These are phyloP conservation scores for Lactifluus piperatus DNA, from an alignment of 768 basidiomycete genomes.

Conservation along the genomic window DNA sequence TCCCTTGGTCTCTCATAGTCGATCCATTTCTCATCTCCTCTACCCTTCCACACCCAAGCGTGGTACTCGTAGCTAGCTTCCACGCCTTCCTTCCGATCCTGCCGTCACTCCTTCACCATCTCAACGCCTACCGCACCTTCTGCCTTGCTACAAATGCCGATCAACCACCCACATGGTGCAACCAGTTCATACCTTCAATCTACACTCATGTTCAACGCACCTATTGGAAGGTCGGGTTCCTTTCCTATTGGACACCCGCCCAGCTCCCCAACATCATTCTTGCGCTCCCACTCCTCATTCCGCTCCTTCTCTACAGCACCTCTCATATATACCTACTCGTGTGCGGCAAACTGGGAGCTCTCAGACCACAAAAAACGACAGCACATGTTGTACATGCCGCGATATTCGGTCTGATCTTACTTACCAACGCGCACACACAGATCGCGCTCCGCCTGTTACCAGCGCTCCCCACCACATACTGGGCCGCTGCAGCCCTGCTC, in stretches of 20 bases:
- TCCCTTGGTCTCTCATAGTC: slow-evolving; percentile 63
- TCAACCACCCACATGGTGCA: slow-evolving; percentile 53
- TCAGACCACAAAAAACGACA: background rate
- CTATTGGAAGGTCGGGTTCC: slow-evolving; percentile 82
- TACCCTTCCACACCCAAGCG: slow-evolving; percentile 29
- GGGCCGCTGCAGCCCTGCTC: slow-evolving; percentile 72
- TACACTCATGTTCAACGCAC: slow-evolving; percentile 74
- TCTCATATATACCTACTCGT: background rate
- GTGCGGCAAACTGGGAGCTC: background rate
- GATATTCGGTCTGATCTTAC: slow-evolving; percentile 21
- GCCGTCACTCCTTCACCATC: slow-evolving; percentile 71
- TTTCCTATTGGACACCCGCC: slow-evolving; percentile 75
- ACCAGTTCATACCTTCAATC: slow-evolving; percentile 47
- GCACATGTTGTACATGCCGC: slow-evolving; percentile 4
- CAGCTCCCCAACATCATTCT: slow-evolving; percentile 89
- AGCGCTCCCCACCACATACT: slow-evolving; percentile 73
- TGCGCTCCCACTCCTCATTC: slow-evolving; percentile 56
- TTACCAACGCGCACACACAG: slow-evolving; percentile 28
- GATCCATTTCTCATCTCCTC: slow-evolving; percentile 36
- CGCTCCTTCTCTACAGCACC: slow-evolving; percentile 36
- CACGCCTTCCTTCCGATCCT: slow-evolving; percentile 41
- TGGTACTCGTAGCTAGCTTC: slow-evolving; percentile 30
- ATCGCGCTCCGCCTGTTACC: slow-evolving; percentile 46
- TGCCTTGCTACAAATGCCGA: slow-evolving; percentile 33
- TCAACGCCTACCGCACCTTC: slow-evolving; percentile 54